Base-by-base conservation (phyloP, 768 basidiomycete species). In the Amanita muscaria region DNA sequence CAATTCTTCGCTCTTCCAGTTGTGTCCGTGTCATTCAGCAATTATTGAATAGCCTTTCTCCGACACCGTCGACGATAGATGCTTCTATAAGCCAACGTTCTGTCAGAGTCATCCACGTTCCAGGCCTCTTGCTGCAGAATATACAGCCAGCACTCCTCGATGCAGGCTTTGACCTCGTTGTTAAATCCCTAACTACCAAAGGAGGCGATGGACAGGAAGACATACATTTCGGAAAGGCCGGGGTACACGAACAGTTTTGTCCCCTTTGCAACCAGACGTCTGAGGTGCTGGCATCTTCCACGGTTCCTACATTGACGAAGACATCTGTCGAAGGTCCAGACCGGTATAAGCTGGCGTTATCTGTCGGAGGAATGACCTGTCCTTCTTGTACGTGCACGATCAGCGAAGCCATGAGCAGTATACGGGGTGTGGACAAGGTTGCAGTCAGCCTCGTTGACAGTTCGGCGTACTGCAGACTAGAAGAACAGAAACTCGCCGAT, bases 331-430 rank as follows among this genome's bases (percentile, higher is more conserved):
- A 36, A 21, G 19, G 22, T 29, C 18, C 36, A 2, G 27, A 39
- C 24, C 35, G 15, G 18, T 47, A 34, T 24, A 47, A 18, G 14
- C 40, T 47, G 2, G 36, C 37, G 0, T 65, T 88, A 27, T 76
- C 80, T 0, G 65, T 90, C 7, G 76, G 69, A 0, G 88, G 87
- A 3, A 88, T 89, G 85, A 80, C 84, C 1, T 90, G 87, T 58
- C 67, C 77, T 0, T 72, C 83, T 3, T 90, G 87, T 52, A 66
- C 69, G 8, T 61, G 64, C 1, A 69, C 81, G 0, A 67, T 90
- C 46, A 74, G 71, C 0, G 62, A 68, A 12, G 57, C 68, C 19
- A 56, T 85, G 12, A 64, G 69, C 3, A 66, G 67, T 5, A 57
- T 82, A 3, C 60, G 67, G 1, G 80, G 78, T 0, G 65, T 84